Evolutionary conservation across 352 stramenopile species (phyloP).

Genomic region (Phytophthora agathidicida): DNA sequence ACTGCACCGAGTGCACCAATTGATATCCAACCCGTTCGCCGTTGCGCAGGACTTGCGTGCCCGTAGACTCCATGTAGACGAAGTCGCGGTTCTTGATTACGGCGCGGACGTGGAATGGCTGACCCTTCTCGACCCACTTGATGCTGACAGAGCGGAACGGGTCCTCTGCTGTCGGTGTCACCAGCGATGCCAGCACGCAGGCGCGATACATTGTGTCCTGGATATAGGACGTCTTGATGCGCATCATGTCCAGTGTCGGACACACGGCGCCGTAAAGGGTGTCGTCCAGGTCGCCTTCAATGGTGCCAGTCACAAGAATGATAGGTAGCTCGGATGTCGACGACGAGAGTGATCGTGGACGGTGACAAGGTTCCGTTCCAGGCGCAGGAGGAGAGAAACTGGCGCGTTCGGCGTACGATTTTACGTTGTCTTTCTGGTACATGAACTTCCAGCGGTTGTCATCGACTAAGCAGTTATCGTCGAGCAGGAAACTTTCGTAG

Average conservation of each 20-base stretch:
- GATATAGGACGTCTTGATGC: conserved; percentile 44
- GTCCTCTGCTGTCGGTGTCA: conserved; percentile 24
- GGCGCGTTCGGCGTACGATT: conserved; percentile 33
- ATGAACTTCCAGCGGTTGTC: conserved; percentile 47
- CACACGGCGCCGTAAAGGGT: conserved; percentile 43
- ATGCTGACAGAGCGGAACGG: conserved; percentile 43
- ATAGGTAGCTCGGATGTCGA: conserved; percentile 30
- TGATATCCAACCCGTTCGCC: conserved; percentile 57
- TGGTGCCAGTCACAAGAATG: conserved; percentile 38
- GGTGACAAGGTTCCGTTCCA: conserved; percentile 6
- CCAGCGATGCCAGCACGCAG: conserved; percentile 40
- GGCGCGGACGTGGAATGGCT: conserved; percentile 31
- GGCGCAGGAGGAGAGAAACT: background rate
- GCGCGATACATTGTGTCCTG: conserved; percentile 30
- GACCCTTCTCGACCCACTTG: conserved; percentile 43
- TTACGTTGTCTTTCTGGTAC: conserved; percentile 41
- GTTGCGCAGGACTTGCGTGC: conserved; percentile 37
- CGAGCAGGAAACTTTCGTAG: conserved; percentile 37
- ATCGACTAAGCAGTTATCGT: conserved; percentile 27
- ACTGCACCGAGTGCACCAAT: conserved; percentile 54
- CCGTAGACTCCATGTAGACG: conserved; percentile 58
- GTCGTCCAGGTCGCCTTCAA: conserved; percentile 46
- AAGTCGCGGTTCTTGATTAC: conserved; percentile 54
- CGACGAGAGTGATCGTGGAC: conserved; percentile 13
- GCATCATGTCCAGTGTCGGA: conserved; percentile 40